phyloP scores from a whole-genome alignment of 495 filamentous ascomycete genomes.

The Evernia prunastri region DNA sequence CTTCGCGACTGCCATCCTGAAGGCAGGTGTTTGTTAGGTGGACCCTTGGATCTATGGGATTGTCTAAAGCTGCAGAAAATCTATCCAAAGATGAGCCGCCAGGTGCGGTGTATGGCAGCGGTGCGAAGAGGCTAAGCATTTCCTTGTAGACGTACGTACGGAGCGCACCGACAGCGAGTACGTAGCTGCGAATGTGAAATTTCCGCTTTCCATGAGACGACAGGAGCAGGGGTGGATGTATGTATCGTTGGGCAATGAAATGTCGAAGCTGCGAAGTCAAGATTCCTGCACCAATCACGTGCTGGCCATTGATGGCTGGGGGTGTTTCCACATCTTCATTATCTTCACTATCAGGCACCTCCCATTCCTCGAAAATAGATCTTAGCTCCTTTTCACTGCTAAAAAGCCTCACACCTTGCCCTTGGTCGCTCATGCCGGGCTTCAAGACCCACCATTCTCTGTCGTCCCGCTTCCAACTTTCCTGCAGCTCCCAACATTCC shows the following conservation, averaged over 20 bases:
- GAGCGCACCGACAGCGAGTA: slow-evolving; percentile 69
- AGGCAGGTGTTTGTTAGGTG: slow-evolving; percentile 95
- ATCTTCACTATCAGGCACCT: slow-evolving; percentile 48
- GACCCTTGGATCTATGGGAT: slow-evolving; percentile 46
- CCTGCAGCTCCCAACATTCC: slow-evolving; percentile 80
- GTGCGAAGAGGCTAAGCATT: slow-evolving; percentile 91
- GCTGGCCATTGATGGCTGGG: slow-evolving; percentile 24
- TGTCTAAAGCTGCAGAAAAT: slow-evolving; percentile 14
- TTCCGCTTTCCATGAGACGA: slow-evolving; percentile 56
- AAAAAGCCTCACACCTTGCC: slow-evolving; percentile 87
- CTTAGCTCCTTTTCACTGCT: slow-evolving; percentile 71
- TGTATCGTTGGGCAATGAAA: slow-evolving; percentile 94
- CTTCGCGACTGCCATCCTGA: slow-evolving; percentile 55
- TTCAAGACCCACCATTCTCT: slow-evolving; percentile 97
- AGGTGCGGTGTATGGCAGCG: slow-evolving; percentile 52
- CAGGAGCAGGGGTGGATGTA: slow-evolving; percentile 79
- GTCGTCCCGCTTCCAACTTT: slow-evolving; percentile 56
- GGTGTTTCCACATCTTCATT: slow-evolving; percentile 44
- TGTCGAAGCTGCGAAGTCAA: slow-evolving; percentile 88
- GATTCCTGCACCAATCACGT: slow-evolving; percentile 47
- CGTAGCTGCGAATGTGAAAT: slow-evolving; percentile 92
- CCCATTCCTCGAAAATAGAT: slow-evolving; percentile 84
- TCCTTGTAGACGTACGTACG: slow-evolving; percentile 79
- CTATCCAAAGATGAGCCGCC: slow-evolving; percentile 14
- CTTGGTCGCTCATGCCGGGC: slow-evolving; percentile 92